These are phyloP conservation scores for Viridothelium virens DNA, from an alignment of 495 filamentous ascomycete species.

Conservation along the genomic window DNA sequence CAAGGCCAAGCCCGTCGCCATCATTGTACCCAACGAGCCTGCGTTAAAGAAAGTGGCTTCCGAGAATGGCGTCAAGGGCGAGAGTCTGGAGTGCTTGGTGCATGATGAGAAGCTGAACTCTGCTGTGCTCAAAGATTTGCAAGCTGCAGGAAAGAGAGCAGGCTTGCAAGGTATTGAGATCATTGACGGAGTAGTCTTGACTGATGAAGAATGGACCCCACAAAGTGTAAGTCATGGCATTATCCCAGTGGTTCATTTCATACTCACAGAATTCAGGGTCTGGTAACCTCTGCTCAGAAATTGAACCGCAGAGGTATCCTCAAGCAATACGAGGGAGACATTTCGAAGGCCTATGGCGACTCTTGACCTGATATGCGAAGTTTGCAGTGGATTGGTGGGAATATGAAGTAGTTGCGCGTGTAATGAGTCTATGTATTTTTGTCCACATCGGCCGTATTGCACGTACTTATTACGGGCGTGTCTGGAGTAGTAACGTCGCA, in stretches of 20 bases:
- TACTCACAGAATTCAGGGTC: slow-evolving; percentile 36
- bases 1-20: slow-evolving; percentile 80
- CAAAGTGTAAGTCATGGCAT: slow-evolving; percentile 66
- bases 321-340: slow-evolving; percentile 57
- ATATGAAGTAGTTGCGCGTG: not conserved
- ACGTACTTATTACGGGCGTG: not conserved
- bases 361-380: not conserved
- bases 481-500: not conserved
- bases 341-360: slow-evolving; percentile 48
- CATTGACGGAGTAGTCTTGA: slow-evolving; percentile 82
- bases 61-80: slow-evolving; percentile 61
- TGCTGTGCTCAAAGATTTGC: slow-evolving; percentile 75
- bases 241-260: not conserved
- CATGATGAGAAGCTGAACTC: slow-evolving; percentile 74
- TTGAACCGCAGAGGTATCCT: slow-evolving; percentile 63
- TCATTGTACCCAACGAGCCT: slow-evolving; percentile 84
- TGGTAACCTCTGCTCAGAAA: slow-evolving; percentile 71
- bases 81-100: slow-evolving; percentile 66
- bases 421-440: not conserved
- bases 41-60: slow-evolving; percentile 77
- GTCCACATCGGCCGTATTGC: not conserved
- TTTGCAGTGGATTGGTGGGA: not conserved
- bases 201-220: slow-evolving; percentile 95
- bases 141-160: slow-evolving; percentile 62
- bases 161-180: slow-evolving; percentile 83